Evolutionary conservation across 306 rosid species (phyloP), one percentile per base, ranked within the genome.

Genomic region (Castanopsis chinensis): DNA sequence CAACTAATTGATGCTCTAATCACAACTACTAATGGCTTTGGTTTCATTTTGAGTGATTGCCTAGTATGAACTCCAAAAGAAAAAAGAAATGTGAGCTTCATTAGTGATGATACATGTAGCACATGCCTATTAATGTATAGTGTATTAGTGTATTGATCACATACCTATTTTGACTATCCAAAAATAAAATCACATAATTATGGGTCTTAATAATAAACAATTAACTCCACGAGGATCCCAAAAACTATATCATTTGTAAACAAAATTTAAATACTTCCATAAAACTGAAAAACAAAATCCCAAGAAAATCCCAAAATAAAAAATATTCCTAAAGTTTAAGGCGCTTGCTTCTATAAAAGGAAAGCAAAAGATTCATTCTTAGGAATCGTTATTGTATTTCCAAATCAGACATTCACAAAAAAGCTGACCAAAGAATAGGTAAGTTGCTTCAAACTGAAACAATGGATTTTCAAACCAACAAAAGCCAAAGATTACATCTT

Each of bases 361-460:
- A 83, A 84, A 89, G 85, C 81, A 69, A 82, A 90, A 87, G 86
- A 88, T 86, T 79, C 92, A 86, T 41, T 78, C 86, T 83, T 73
- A 69, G 83, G 86, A 78, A 87, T 81, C 79, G 53, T 73, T 79
- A 11, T 83, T 78, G 71, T 75, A 84, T 83, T 81, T 75, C 84
- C 81, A 69, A 54, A 69, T 80, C 65, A 74, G 76, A 86, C 72
- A 63, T 35, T 73, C 72, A 71, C 81, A 41, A 77, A 82, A 77
- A 88, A 81, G 90, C 76, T 83, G 81, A 78, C 84, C 60, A 78
- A 90, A 85, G 85, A 91, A 90, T 84, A 79, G 70, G 80, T 83
- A 49, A 79, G 94, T 93, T 91, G 96, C 97, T 93, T 93, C 86
- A 74, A 23, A 81, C 80, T 91, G 91, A 93, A 93, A 93, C 92